Evolutionary conservation across 2,329 filamentous ascomycete genomes (phyloP).

Genomic region (Colletotrichum siamense): DNA sequence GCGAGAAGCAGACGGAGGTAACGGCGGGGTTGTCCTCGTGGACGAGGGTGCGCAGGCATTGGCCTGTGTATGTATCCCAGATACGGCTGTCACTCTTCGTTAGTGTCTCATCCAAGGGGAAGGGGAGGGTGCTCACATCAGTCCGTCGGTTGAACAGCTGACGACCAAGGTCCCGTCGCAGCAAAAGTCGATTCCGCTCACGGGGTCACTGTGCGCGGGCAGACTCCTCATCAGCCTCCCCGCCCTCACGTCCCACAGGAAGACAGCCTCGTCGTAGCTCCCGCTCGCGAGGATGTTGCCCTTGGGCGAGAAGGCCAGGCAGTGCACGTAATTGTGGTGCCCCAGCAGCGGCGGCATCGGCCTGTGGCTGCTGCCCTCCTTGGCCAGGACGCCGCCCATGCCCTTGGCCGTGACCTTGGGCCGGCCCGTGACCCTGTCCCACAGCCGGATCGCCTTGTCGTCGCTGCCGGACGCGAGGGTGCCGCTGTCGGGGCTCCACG

Average conservation of each 20-base stretch:
- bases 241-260: conserved; percentile 93
- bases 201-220: conserved; percentile 93
- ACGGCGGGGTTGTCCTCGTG: conserved; percentile 96
- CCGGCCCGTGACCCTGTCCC: conserved; percentile 74
- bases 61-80: conserved; percentile 95
- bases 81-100: conserved; percentile 64
- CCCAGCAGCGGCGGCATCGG: conserved; percentile 71
- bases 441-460: conserved; percentile 94
- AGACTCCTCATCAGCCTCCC: conserved; percentile 87
- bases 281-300: conserved; percentile 96
- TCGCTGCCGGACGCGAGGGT: conserved; percentile 91
- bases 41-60: conserved; percentile 92
- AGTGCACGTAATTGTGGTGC: conserved; percentile 96
- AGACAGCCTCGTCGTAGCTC: conserved; percentile 96
- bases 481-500: conserved; percentile 91
- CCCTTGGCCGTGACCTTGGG: conserved; percentile 53
- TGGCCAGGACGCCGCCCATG: conserved; percentile 21
- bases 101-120: background rate
- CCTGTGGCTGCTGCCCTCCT: conserved; percentile 16
- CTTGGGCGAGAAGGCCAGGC: conserved; percentile 94
- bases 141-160: conserved; percentile 88
- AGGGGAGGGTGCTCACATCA: conserved; percentile 65
- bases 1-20: conserved; percentile 87
- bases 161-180: conserved; percentile 90
- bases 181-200: conserved; percentile 92